phyloP scores from a whole-genome alignment of 1,139 yeast genomes.

The Saccharomyces hybrid region DNA sequence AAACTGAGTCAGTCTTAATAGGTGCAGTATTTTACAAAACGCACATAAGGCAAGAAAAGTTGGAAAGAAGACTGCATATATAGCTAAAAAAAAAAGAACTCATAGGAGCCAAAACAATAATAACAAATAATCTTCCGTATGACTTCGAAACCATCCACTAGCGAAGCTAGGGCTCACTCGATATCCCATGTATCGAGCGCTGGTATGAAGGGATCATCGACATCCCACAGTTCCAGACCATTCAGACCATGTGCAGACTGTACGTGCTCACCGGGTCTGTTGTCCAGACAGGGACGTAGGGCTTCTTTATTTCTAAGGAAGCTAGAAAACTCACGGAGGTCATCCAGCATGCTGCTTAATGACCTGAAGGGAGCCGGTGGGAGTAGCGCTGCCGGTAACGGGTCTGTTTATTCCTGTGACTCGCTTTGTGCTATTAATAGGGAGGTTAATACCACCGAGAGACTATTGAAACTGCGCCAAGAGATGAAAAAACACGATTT shows the following conservation, averaged over 20 bases:
- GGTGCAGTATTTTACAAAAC: not conserved
- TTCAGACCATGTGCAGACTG: constrained; percentile 58
- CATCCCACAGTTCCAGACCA: not conserved
- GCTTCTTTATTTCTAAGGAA: constrained; percentile 38
- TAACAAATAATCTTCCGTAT: not conserved
- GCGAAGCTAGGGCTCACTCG: not conserved
- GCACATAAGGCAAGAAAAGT: not conserved
- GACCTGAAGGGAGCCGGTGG: constrained; percentile 12
- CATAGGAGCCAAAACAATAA: not conserved
- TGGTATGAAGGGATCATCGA: not conserved
- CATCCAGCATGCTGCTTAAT: constrained; percentile 5
- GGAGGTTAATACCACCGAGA: constrained; percentile 47
- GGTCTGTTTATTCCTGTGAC: constrained; percentile 35
- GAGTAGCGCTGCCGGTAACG: constrained; percentile 19
- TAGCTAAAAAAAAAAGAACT: not conserved
- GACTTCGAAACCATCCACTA: not conserved
- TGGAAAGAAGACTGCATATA: not conserved
- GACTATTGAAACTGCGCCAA: constrained; percentile 56
- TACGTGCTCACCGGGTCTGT: constrained; percentile 73
- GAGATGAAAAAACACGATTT: constrained; percentile 59
- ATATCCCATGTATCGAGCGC: not conserved
- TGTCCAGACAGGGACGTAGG: constrained; percentile 56
- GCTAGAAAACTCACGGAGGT: constrained; percentile 21
- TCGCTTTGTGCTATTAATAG: constrained; percentile 32
- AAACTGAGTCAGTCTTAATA: not conserved